Base-by-base conservation (phyloP, 352 stramenopile genomes). In the Phytopythium aichiense region DNA sequence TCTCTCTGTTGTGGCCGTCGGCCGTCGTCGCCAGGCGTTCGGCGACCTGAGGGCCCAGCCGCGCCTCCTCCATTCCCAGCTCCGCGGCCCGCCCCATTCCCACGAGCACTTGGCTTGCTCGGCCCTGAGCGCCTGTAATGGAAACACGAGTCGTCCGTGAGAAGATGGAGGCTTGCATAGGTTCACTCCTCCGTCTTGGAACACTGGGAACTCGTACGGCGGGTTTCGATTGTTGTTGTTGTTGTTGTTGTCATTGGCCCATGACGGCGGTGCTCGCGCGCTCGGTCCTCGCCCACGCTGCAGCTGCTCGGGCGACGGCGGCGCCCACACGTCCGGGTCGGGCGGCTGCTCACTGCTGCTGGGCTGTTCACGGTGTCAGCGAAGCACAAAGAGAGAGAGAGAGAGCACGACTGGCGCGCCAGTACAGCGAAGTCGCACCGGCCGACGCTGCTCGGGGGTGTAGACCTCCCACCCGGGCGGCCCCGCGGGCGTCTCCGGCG, bases 291-390 rank as follows among this genome's bases (percentile, higher is more conserved):
- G 60, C 31, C 71, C 64, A 35, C 56, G 65, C 25, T 64, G 66
- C 18, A 72, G 22, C 25, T 78, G 73, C 49, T 89, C 81, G 20
- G 82, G 84, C 6, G 84, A 86, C 18, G 82, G 84, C 16, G 81
- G 77, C 11, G 76, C 80, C 84, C 84, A 93, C 23, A 93, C 80
- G 46, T 93, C 84, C 11, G 80, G 84, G 40, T 91, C 84, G 11
- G 68, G 65, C 52, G 69, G 64, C 5, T 73, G 57, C 0, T 79
- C 72, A 13, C 40, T 45, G 38, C 43, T 61, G 31, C 49, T 56
- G 28, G 33, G 13, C 55, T 60, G 38, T 20, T 28, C 35, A 58
- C 15, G 8, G 5, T 6, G 13, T n/a, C 9, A 28, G 46, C 9
- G 6, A 25, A 18, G 12, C 11, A 50, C 7, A 50, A 28, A 25